Base-by-base conservation (phyloP, 78 protist species). In the Dictyostelium discoideum region DNA sequence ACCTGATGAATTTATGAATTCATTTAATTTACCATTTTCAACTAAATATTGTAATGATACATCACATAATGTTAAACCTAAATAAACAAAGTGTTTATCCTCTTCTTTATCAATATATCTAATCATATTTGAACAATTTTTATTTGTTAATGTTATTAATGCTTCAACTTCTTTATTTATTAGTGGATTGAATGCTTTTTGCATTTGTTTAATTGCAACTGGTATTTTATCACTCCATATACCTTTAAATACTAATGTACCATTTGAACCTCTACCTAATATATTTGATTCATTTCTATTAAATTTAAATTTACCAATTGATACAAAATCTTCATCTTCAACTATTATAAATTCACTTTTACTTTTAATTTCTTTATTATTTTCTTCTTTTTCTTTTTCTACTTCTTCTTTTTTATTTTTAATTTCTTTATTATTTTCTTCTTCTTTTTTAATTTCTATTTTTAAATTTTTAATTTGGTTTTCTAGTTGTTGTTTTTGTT, bases 201-300 rank as follows among this genome's bases (percentile, higher is more conserved):
- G 46, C 63, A 88, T 80, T 44, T 60, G 69, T 48, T 88, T 88
- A n/a, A 88, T 88, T 57, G 93, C 93, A 60, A 88, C 86, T n/a
- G 93, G 93, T 24, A 88, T 44, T 65, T 42, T 77, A 26, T 88
- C 81, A 79, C 76, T 80, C 93, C 93, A 88, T 16, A 88, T 13
- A 44, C 93, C 93, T 79, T 50, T 50, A 44, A 37, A 88, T 13
- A 88, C 93, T 54, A 88, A 44, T 65, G 93, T 88, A 16, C 85
- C 93, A 88, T 88, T 88, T 20, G 79, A 54, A 26, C 93, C 93
- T 67, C 93, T 78, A 32, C 93, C 93, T 16, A 88, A 57, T 39
- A 88, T 80, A 60, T 80, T 24, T 46, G 11, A 2, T 22, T 65
- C 92, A 20, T 72, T 85, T 72, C 82, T 79, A 80, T 29, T 79